These are phyloP conservation scores for Carpinus fangiana DNA, from an alignment of 306 rosid species.

Conservation along the genomic window DNA sequence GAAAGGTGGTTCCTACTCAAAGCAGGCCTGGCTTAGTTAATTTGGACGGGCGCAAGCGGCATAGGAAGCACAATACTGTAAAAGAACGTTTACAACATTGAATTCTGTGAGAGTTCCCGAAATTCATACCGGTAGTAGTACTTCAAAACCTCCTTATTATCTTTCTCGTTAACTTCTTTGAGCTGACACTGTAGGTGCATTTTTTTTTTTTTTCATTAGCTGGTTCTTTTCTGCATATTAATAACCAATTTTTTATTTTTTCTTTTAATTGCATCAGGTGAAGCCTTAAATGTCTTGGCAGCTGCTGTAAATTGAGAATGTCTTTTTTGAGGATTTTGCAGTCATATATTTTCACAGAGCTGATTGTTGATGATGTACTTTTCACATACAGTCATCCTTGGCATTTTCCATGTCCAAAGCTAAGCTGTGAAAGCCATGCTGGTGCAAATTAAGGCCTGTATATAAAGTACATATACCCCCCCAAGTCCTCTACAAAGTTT, in stretches of 20 bases:
- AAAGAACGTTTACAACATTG: slow-evolving; percentile 44
- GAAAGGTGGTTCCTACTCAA: slow-evolving; percentile 36
- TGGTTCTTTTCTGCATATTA: too few species aligned
- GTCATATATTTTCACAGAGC: slow-evolving; percentile 19
- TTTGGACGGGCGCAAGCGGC: slow-evolving; percentile 49
- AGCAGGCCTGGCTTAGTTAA: slow-evolving; percentile 35
- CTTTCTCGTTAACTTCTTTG: slow-evolving; percentile 18
- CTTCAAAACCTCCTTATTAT: slow-evolving; percentile 23
- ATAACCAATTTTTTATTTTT: background rate
- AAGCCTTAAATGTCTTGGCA: slow-evolving; percentile 27
- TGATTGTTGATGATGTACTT: slow-evolving; percentile 29
- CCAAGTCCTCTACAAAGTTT: slow-evolving; percentile 35
- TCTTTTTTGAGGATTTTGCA: slow-evolving; percentile 21
- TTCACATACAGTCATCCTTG: slow-evolving; percentile 18
- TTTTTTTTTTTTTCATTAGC: slow-evolving; percentile 2
- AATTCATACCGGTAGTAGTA: slow-evolving; percentile 47
- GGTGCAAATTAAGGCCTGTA: slow-evolving; percentile 30
- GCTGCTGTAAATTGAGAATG: slow-evolving; percentile 18
- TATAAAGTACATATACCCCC: slow-evolving; percentile 23
- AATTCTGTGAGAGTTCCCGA: slow-evolving; percentile 30
- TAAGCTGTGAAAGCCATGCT: slow-evolving; percentile 25
- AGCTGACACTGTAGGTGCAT: background rate
- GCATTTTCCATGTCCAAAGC: slow-evolving; percentile 29
- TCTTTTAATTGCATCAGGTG: slow-evolving; percentile 37
- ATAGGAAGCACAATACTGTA: slow-evolving; percentile 46